Base-by-base conservation (phyloP, 257 asterid genomes). In the Fraxinus quadrangulata region DNA sequence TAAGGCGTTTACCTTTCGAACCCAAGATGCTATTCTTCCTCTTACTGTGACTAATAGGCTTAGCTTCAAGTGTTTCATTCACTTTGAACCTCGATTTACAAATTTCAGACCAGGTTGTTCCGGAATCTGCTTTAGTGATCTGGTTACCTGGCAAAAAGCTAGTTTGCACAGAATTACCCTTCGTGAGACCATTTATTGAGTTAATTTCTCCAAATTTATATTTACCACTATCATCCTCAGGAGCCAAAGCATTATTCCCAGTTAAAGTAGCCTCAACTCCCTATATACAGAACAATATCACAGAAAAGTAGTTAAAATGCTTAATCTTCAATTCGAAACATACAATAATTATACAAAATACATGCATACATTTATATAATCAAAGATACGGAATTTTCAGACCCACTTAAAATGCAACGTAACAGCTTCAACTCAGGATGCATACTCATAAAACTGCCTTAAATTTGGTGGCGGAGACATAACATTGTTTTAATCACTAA, bases 1-100 rank as follows among this genome's bases (percentile, higher is more conserved):
- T 83, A 56, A 80, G 86, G 78, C 93, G 96, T 84, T 93, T 93
- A 80, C 77, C 79, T 80, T 88, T 93, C 6, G 86, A 84, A 83
- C 85, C 86, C 71, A 83, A 75, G 69, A 82, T 88, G 87, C 88
- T 83, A 76, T 78, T 88, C 82, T 90, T 93, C 87, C 96, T 88
- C 92, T 89, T 95, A 75, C 79, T 68, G 74, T 72, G 82, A 37
- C 42, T 1, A 72, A 72, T 40, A 56, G 88, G 81, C 77, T 84
- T 88, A 72, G 83, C 85, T 82, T 86, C 94, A 68, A 78, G 74
- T 51, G 79, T 71, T 80, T 81, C 90, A 75, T 82, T 88, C 75
- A 85, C 90, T 37, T 67, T 76, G 67, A 70, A 75, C 69, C 78
- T 86, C 30, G 81, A 80, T 36, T 69, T 78, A 75, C 79, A 84